Evolutionary conservation across 139 green algal species (phyloP).

Genomic region (Nannochloris sp.): DNA sequence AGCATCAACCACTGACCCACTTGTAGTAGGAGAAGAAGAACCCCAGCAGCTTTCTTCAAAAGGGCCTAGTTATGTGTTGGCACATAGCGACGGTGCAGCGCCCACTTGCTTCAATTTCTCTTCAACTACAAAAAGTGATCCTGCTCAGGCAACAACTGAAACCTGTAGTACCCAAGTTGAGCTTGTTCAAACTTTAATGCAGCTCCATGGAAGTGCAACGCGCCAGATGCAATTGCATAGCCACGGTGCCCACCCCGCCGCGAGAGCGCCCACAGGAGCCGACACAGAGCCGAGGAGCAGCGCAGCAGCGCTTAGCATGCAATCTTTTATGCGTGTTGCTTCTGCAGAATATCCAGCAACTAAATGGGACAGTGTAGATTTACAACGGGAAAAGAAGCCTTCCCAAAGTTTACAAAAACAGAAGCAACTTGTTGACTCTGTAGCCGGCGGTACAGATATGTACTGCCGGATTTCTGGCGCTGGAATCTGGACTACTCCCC

Average conservation of each 20-base stretch:
- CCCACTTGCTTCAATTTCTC: no score
- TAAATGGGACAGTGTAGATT: not conserved
- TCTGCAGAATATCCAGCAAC: constrained; percentile 6
- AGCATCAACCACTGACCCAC: not conserved
- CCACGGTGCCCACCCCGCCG: not conserved
- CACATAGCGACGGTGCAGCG: not conserved
- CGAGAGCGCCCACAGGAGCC: not conserved
- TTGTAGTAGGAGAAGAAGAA: no score
- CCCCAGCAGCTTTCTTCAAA: no score
- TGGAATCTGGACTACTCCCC: constrained; percentile 3
- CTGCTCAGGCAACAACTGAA: not conserved
- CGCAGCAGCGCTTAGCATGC: constrained; percentile 1
- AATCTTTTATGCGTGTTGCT: constrained; percentile 19
- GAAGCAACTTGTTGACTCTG: not conserved
- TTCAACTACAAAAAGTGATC: no score
- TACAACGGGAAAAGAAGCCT: not conserved
- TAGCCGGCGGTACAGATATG: not conserved
- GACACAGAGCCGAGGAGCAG: not conserved
- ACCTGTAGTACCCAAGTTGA: not conserved
- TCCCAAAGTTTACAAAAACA: not conserved
- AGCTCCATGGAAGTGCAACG: not conserved
- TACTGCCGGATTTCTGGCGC: constrained; percentile 5
- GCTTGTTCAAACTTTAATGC: not conserved
- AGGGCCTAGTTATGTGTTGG: not conserved
- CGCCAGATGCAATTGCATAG: not conserved